A percentile compares a stretch with the other conserved stretches of the same genome.
phyloP scores from a whole-genome alignment of 2,329 filamentous ascomycete species.

The Diaporthe sp. region DNA sequence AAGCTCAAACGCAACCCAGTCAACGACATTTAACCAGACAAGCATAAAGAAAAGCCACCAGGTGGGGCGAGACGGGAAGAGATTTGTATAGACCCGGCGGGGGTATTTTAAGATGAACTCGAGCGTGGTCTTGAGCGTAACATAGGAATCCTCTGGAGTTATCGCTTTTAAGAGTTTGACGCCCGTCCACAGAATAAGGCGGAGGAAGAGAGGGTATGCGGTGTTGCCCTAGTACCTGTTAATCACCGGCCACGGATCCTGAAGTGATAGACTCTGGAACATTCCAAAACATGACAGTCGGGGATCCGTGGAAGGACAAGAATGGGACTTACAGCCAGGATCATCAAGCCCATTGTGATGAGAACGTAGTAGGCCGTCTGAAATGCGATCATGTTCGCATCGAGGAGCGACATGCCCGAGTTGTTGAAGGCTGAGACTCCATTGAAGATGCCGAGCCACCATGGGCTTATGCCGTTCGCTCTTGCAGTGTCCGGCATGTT shows the following conservation, averaged over 20 bases:
- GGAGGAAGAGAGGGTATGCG: constrained; percentile 74
- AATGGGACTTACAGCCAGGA: constrained; percentile 59
- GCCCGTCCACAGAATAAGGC: constrained; percentile 70
- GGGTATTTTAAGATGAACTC: constrained; percentile 69
- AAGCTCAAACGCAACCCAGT: constrained; percentile 77
- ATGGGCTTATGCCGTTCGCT: constrained; percentile 73
- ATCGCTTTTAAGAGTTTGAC: constrained; percentile 57
- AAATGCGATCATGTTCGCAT: constrained; percentile 76
- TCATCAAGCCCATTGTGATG: constrained; percentile 68
- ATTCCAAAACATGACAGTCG: too few relatives aligned
- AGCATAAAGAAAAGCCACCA: constrained; percentile 77
- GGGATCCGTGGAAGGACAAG: too few relatives aligned
- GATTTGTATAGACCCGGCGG: constrained; percentile 71
- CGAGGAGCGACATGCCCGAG: constrained; percentile 77
- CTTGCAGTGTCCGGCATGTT: constrained; percentile 63
- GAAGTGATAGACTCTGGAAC: too few relatives aligned
- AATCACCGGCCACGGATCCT: too few relatives aligned
- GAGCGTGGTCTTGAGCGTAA: constrained; percentile 63
- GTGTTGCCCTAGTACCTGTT: constrained; percentile 65
- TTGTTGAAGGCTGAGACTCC: constrained; percentile 79
- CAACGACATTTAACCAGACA: constrained; percentile 70
- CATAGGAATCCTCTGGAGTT: constrained; percentile 54
- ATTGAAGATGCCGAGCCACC: constrained; percentile 79
- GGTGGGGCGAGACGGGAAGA: constrained; percentile 75
- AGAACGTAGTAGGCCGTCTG: constrained; percentile 66